Conservation (phyloP, 2,329 filamentous ascomycete genomes). For the Clarireedia hainanense region DNA sequence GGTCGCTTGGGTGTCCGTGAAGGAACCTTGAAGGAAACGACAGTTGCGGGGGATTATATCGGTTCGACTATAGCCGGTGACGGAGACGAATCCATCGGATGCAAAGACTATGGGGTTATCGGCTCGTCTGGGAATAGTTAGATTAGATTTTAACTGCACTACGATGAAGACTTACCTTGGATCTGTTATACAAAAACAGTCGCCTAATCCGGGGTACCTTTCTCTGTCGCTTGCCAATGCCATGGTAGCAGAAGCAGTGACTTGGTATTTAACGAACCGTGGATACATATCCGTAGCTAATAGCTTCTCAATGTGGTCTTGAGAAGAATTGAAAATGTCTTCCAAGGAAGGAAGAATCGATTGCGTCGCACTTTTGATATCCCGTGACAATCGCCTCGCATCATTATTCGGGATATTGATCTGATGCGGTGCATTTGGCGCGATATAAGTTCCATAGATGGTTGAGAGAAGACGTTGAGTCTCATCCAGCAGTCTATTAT, state of each 20-base stretch:
- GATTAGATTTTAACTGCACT: neutral
- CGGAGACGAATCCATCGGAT: constrained; percentile 43
- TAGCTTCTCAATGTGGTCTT: constrained; percentile 37
- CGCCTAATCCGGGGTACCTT: constrained; percentile 46
- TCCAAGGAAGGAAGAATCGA: constrained; percentile 26
- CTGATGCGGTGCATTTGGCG: constrained; percentile 26
- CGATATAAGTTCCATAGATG: constrained; percentile 38
- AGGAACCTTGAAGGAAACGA: constrained; percentile 40
- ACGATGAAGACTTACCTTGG: constrained; percentile 27
- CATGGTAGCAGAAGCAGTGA: constrained; percentile 38
- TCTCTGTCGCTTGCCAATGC: constrained; percentile 36
- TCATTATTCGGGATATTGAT: constrained; percentile 20
- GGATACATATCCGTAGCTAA: constrained; percentile 41
- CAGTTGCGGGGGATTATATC: constrained; percentile 44
- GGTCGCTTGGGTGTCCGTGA: constrained; percentile 37
- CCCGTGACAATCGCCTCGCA: constrained; percentile 14
- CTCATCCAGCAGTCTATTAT: constrained; percentile 37
- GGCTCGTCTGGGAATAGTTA: constrained; percentile 24
- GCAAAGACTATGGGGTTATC: constrained; percentile 44
- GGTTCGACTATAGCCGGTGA: constrained; percentile 40
- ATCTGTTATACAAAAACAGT: constrained; percentile 51
- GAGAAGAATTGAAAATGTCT: constrained; percentile 33
- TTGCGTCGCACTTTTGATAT: constrained; percentile 18
- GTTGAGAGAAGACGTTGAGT: constrained; percentile 38
- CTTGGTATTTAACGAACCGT: constrained; percentile 44